Base-by-base conservation (phyloP, 192 early-diverging fungal species). In the Spizellomyces sp. region DNA sequence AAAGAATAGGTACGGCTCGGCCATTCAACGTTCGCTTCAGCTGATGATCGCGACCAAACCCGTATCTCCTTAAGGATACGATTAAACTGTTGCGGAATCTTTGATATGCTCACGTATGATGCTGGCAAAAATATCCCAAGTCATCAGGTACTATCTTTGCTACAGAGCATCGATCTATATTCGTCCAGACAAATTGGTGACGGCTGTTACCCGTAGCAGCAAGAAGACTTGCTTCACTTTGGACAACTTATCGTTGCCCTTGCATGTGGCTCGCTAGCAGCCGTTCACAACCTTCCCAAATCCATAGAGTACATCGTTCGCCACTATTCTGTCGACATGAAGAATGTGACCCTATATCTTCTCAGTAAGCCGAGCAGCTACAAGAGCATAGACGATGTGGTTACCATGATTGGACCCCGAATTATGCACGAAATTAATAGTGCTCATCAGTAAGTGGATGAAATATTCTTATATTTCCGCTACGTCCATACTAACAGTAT, bases 211-310 rank as follows among this genome's bases (percentile, higher is more conserved):
- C 27, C 27, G 27, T 2, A 36, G 58, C 74, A 95, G 83, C 94
- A 95, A 83, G 91, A 95, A 48, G 94, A 95, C 67, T 80, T 94
- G 43, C 75, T 93, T 58, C 80, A 90, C 50, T 91, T 95, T 70
- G 94, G 94, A 15, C 88, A 93, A 56, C 71, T 95, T 22, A 82
- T 94, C 65, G 81, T 94, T 44, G 81, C 89, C 4, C 82, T 95
- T 5, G 90, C 92, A 10, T 93, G 91, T 76, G 89, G 91, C 48
- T 87, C 90, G 3, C 77, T 90, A 12, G 75, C 80, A 8, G 84
- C 90, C 6, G 77, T 89, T 9, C 85, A 90, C 57, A 91, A 94
- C 67, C 78, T 93, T 43, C 81, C 86, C 45, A 88, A 90, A 79
- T 91, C 88, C 4, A 83, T 96, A 47, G 92, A 94, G 5, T 87